A percentile compares a stretch with the other conserved stretches of the same genome.
phyloP scores from a whole-genome alignment of 2,329 filamentous ascomycete species.

The Diaporthe sp. region DNA sequence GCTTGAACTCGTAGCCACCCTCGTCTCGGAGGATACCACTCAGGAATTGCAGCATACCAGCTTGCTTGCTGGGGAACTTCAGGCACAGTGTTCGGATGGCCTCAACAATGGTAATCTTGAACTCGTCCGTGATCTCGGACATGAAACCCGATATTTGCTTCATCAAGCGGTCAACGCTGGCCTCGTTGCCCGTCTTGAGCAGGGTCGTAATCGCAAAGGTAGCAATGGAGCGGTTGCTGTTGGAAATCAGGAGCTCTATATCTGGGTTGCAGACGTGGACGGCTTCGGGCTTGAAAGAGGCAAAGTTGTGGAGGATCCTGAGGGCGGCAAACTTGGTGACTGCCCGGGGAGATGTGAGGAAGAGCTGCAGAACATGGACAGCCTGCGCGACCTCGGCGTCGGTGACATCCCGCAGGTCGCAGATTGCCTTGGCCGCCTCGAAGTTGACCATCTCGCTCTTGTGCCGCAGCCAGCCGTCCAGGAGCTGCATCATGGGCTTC shows the following conservation, averaged over 20 bases:
- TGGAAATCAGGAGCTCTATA: conserved; percentile 96
- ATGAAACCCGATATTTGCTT: conserved; percentile 99
- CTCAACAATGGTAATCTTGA: conserved; percentile 99
- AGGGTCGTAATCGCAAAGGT: conserved; percentile 98
- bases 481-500: conserved; percentile 96
- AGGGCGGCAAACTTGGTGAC: conserved; percentile 99
- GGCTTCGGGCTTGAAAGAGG: conserved; percentile 93
- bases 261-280: conserved; percentile 96
- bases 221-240: conserved; percentile 96
- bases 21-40: conserved; percentile 97
- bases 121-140: conserved; percentile 99
- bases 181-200: conserved; percentile 98
- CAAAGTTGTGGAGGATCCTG: conserved; percentile 95
- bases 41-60: conserved; percentile 96
- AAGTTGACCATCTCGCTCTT: conserved; percentile 99
- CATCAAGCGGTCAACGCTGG: conserved; percentile 96
- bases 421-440: conserved; percentile 97
- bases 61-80: conserved; percentile 98
- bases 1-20: conserved; percentile 98
- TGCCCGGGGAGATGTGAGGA: conserved; percentile 93
- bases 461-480: conserved; percentile 96
- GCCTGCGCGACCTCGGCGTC: conserved; percentile 93
- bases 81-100: conserved; percentile 96
- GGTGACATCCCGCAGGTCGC: conserved; percentile 92
- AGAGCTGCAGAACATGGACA: conserved; percentile 94